A percentile compares a stretch with the other conserved stretches of the same genome.
Evolutionary conservation across 106 monocot genomes (phyloP).

Genomic region (Cymbidium sinense): DNA sequence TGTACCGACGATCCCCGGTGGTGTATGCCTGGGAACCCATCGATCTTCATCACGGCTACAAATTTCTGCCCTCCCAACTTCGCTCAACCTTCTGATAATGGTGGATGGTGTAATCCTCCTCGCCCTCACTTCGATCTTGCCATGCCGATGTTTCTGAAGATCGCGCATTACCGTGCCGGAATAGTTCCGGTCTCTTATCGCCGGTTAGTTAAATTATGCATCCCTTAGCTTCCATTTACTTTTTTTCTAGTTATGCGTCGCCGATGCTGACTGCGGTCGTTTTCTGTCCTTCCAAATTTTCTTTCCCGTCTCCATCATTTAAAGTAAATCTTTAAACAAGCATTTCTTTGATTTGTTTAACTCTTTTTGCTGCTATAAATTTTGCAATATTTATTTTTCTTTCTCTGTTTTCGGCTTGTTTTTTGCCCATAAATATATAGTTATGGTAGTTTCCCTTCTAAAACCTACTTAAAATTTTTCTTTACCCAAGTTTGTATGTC

Average conservation of each 20-base stretch:
- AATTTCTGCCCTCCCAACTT: conserved; percentile 78
- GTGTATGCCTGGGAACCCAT: conserved; percentile 52
- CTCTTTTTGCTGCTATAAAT: no score
- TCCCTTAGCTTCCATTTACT: no score
- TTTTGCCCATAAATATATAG: no score
- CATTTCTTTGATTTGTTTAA: no score
- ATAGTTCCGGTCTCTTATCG: conserved; percentile 40
- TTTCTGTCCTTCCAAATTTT: no score
- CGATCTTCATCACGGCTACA: conserved; percentile 69
- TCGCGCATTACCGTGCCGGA: conserved; percentile 38
- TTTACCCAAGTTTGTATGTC: no score
- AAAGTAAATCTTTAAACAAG: no score
- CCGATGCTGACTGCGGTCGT: not conserved
- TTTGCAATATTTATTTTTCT: no score
- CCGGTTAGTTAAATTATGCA: conserved; percentile 12
- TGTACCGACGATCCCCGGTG: conserved; percentile 52
- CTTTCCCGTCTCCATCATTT: no score
- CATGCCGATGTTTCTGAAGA: conserved; percentile 48
- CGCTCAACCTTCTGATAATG: conserved; percentile 50
- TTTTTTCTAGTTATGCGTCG: not conserved
- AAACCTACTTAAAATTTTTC: no score
- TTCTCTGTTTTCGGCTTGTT: no score
- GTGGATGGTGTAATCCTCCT: conserved; percentile 45
- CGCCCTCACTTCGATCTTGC: conserved; percentile 40
- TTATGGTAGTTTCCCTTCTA: no score